Evolutionary conservation across 352 stramenopile genomes (phyloP), one percentile per base, ranked within the genome.

Genomic region (Globisporangium recalcitrans): DNA sequence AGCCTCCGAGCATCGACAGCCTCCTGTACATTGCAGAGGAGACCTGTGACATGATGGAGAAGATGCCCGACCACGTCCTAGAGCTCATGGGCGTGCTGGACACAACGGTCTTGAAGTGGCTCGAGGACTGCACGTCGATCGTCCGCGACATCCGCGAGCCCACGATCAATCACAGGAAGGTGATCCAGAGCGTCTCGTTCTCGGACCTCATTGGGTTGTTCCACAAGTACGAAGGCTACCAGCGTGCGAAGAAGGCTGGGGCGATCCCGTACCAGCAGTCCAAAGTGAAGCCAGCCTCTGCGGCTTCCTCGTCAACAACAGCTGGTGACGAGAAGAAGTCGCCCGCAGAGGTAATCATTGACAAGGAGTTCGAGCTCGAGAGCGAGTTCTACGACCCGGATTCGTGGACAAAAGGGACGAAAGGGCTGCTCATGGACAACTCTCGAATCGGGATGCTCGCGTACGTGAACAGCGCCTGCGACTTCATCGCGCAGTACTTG

Each of bases 61-160:
- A 74, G 47, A 92, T 92, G 74, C 81, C 82, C 0, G 70, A 81
- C 24, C 76, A 90, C 54, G 73, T 73, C 8, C 65, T 69, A 5
- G 81, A 87, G n/a, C 67, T 91, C 6, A 74, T 87, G 3, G 64
- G 71, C 21, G 80, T 93, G 8, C 60, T 92, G 1, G 83, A 94
- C 62, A 66, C 68, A 9, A 87, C 78, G 1, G 73, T 91, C 4
- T 31, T 81, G 36, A 89, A 79, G 46, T 93, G 82, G 77, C 61
- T 91, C 10, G 78, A 91, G 34, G 82, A 94, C 47, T 91, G 83
- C 49, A 62, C 73, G 0, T 64, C 65, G 4, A 91, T 94, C 36
- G 83, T 80, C 32, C 87, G 83, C 26, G 85, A 90, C 53, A 91
- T 93, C 52, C 76, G 81, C n/a, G 80, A 93, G 32, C 72, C 70